Evolutionary conservation across 257 asterid genomes (phyloP).

Genomic region (Oldenlandia corymbosa): DNA sequence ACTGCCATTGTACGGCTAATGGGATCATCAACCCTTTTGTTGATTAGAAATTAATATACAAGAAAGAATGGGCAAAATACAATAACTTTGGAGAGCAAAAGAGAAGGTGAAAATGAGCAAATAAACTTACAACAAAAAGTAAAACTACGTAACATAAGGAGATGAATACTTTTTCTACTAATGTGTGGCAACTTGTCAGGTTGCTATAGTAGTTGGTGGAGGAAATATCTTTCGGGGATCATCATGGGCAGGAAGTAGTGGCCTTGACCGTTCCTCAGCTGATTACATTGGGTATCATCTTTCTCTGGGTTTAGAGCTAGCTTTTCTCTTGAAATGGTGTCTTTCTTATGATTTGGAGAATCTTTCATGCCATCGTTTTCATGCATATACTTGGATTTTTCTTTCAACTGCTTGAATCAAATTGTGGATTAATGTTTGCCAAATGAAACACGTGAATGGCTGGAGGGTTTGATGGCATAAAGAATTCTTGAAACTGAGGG

Average conservation of each 20-base stretch:
- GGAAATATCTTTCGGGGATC: constrained; percentile 92
- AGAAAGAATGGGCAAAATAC: no score
- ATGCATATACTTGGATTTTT: no score
- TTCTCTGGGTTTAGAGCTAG: constrained; percentile 8
- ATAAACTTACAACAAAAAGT: no score
- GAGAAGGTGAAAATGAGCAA: no score
- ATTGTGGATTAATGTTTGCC: no score
- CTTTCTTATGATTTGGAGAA: not conserved
- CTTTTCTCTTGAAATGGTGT: not conserved
- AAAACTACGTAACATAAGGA: no score
- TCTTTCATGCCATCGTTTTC: no score
- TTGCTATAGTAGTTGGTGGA: constrained; percentile 86
- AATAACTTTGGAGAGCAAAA: no score
- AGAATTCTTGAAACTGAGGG: not conserved
- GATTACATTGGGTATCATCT: constrained; percentile 81
- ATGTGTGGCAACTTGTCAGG: constrained; percentile 38
- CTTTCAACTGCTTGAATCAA: no score
- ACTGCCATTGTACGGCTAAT: no score
- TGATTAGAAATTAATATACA: no score
- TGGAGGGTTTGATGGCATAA: not conserved
- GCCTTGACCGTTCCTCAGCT: constrained; percentile 92
- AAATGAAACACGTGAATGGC: not conserved
- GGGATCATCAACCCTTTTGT: no score
- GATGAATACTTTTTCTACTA: not conserved
- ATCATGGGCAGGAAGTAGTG: constrained; percentile 84